Evolutionary conservation across 768 basidiomycete species (phyloP), one percentile per base, ranked within the genome.

Genomic region (Podaxis mareebaensis): DNA sequence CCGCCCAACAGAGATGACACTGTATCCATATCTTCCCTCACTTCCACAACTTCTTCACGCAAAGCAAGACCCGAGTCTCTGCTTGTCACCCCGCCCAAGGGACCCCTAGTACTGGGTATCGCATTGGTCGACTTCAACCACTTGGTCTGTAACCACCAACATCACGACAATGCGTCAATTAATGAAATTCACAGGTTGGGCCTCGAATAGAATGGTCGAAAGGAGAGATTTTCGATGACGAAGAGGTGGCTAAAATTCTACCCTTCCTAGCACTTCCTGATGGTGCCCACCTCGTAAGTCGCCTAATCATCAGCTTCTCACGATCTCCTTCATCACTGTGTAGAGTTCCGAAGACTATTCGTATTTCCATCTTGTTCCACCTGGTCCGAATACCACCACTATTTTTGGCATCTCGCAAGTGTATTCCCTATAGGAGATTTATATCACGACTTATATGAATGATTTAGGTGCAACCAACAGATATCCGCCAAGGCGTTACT

Each of bases 191-290:
- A 33, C 73, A 96, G 89, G 89, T 98, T 53, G 97, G 97, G 0
- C 97, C 97, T 20, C 88, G 86, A 53, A 91, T 99, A 60, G 95
- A 99, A 69, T 91, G 92, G 65, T 85, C 84, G 17, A 79, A 85
- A 68, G 92, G 92, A 3, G 87, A 88, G 2, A 83, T 96, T 33
- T 89, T 92, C 66, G 83, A 92, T 39, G 89, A 99, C 71, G 92
- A 94, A 64, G 93, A 96, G 71, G 81, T 98, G 30, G 79, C 81
- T 38, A 91, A 89, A 73, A 87, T 94, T 38, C 79, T 99, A 33
- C 97, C 97, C 0, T 99, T 99, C 77, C 83, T 99, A 12, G 97
- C 97, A 0, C 82, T 99, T 28, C 97, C 97, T 1, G 97, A 99
- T 70, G 97, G 97, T 17, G 97, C 97, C 10, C 97, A 99, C 77